phyloP scores from a whole-genome alignment of 2,329 filamentous ascomycete genomes.

The Amauroascus niger region DNA sequence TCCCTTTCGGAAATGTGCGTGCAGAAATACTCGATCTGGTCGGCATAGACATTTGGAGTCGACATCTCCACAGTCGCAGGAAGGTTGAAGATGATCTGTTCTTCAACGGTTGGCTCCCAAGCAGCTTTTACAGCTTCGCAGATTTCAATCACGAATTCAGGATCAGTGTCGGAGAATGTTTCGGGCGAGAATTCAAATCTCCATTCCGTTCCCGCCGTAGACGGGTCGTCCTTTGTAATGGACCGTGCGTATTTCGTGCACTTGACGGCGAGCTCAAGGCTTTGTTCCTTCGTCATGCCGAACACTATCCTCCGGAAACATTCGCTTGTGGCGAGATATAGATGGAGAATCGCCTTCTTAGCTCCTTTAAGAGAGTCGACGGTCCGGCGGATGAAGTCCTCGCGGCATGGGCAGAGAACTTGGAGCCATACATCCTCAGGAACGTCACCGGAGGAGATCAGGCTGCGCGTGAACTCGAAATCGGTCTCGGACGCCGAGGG shows the following conservation, averaged over 20 bases:
- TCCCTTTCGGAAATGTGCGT: conserved; percentile 72
- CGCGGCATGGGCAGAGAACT: conserved; percentile 82
- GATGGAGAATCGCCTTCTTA: conserved; percentile 89
- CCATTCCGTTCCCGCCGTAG: conserved; percentile 47
- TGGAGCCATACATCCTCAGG: conserved; percentile 88
- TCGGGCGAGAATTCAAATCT: conserved; percentile 43
- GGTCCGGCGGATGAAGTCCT: conserved; percentile 80
- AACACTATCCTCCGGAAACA: conserved; percentile 93
- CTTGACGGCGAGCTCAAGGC: conserved; percentile 67
- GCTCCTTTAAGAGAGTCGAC: conserved; percentile 80
- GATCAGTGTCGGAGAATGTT: conserved; percentile 77
- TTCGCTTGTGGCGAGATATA: conserved; percentile 91
- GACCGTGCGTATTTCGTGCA: conserved; percentile 80
- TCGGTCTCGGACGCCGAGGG: conserved; percentile 90
- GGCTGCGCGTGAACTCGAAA: conserved; percentile 82
- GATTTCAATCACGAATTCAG: conserved; percentile 71
- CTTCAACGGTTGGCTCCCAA: conserved; percentile 71
- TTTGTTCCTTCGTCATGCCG: conserved; percentile 72
- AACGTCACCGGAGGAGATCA: conserved; percentile 69
- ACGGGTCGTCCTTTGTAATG: conserved; percentile 71
- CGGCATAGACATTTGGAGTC: conserved; percentile 90
- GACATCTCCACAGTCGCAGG: conserved; percentile 92
- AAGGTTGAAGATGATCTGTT: conserved; percentile 90
- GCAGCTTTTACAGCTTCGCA: conserved; percentile 91
- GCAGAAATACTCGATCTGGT: conserved; percentile 95